These are phyloP conservation scores for Pichia deserticola DNA, from an alignment of 805 yeast genomes.

Conservation along the genomic window DNA sequence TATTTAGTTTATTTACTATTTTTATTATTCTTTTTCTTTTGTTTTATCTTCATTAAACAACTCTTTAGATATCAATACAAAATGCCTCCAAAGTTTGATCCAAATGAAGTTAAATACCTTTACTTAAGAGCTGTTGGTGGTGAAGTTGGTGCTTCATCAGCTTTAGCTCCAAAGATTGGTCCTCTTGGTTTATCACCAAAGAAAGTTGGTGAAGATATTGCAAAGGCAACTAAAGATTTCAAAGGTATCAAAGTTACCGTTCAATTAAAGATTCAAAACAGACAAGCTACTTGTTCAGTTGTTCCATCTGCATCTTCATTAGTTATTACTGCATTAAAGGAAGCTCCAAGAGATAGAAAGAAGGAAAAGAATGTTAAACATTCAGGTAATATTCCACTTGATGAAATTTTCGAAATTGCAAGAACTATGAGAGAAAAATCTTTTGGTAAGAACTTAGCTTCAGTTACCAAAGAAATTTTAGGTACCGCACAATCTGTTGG, in stretches of 20 bases:
- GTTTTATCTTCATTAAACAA: neutral
- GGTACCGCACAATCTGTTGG: slow-evolving; percentile 99
- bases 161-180: slow-evolving; percentile 99
- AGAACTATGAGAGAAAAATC: slow-evolving; percentile 97
- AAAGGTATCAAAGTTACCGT: slow-evolving; percentile 99
- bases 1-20: too few species aligned
- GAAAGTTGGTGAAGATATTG: slow-evolving; percentile 99
- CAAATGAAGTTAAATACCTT: slow-evolving; percentile 95
- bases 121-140: slow-evolving; percentile 99
- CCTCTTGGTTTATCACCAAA: slow-evolving; percentile 99
- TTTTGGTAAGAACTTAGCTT: slow-evolving; percentile 94
- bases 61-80: slow-evolving; percentile 17
- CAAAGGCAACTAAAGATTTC: slow-evolving; percentile 98
- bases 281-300: slow-evolving; percentile 98
- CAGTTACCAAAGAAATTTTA: slow-evolving; percentile 96
- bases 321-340: slow-evolving; percentile 98
- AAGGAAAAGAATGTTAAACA: slow-evolving; percentile 99
- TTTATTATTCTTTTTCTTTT: too few species aligned
- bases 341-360: slow-evolving; percentile 99
- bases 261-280: slow-evolving; percentile 97
- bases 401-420: slow-evolving; percentile 94
- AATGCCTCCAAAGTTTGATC: slow-evolving; percentile 99
- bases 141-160: slow-evolving; percentile 99
- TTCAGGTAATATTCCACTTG: slow-evolving; percentile 96
- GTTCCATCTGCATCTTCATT: slow-evolving; percentile 99